Evolutionary conservation across 305 asterid species (phyloP), one percentile per base, ranked within the genome.

Genomic region (Fraxinus albicans): DNA sequence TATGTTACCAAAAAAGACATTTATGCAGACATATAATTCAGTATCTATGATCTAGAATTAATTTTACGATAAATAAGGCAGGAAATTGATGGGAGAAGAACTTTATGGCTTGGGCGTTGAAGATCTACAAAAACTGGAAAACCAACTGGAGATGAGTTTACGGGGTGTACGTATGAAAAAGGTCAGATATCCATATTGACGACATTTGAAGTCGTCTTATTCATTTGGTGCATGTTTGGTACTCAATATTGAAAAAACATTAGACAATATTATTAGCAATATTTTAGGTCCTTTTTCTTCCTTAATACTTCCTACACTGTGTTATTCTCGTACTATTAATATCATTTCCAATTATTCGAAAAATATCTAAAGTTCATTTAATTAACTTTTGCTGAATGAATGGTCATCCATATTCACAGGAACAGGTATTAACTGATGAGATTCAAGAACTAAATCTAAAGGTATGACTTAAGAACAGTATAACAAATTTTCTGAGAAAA

Each of bases 11-110:
- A 50, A 50, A 25, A 25, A 25, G 27, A 25, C 27, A 25, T 25
- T 25, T 25, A 25, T 25, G 21, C 58, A 47, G 7, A 50, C 19
- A 50, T 50, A 13, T 50, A 50, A 50, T 15, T 50, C 7, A 4
- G 60, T 50, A 50, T 50, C 60, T 15, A 15, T 13, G 60, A 50
- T 60, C 70, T 60, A 21, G 70, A 60, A 60, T 8, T 60, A 60
- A 27, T 78, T 55, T 83, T 65, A 38, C 21, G 2, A 42, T 21
- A 17, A 36, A 80, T 47, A 44, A 76, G 63, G 73, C 93, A 94
- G 97, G 89, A 88, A 89, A 83, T 29, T 94, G 83, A 86, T 91
- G 94, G 98, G 98, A 77, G 97, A 93, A 90, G 90, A 90, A 81
- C 89, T 94, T 0, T 81, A 83, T 79, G 95, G 95, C 13, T 58